A percentile compares a stretch with the other conserved stretches of the same genome.
phyloP scores from a whole-genome alignment of 495 filamentous ascomycete genomes.

The Emericellopsis terricola region DNA sequence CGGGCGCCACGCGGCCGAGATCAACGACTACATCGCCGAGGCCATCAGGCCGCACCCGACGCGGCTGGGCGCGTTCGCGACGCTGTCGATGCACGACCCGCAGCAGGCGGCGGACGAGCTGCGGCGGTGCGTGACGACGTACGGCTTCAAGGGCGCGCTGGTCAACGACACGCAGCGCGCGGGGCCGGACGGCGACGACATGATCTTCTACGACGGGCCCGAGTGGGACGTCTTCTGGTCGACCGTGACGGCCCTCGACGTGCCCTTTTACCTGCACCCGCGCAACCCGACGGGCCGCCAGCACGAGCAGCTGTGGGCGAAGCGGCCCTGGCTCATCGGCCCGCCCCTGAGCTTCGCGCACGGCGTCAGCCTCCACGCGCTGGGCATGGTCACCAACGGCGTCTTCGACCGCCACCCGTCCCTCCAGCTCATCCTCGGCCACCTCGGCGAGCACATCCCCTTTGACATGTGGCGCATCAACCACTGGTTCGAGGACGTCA shows the following conservation, averaged over 20 bases:
- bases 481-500: conserved; percentile 30
- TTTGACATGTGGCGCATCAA: conserved; percentile 46
- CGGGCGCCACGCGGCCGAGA: conserved; percentile 18
- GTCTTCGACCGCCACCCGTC: conserved; percentile 35
- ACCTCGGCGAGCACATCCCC: conserved; percentile 41
- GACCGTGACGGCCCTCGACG: conserved; percentile 35
- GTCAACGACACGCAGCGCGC: conserved; percentile 35
- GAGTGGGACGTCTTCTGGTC: conserved; percentile 41
- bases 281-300: conserved; percentile 14
- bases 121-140: conserved; percentile 31
- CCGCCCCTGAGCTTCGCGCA: conserved; percentile 19
- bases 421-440: conserved; percentile 40
- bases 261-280: conserved; percentile 47
- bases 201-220: conserved; percentile 39
- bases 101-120: conserved; percentile 36
- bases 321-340: conserved; percentile 14
- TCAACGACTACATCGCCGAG: conserved; percentile 40
- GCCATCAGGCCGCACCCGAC: conserved; percentile 30
- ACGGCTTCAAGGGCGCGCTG: conserved; percentile 39
- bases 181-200: conserved; percentile 12
- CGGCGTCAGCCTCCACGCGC: conserved; percentile 19
- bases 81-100: conserved; percentile 22
- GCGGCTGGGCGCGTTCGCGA: conserved; percentile 38
- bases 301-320: conserved; percentile 4
- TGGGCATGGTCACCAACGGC: conserved; percentile 16